Base-by-base conservation (phyloP, 345 rosid species). In the Arabidopsis arenosa region DNA sequence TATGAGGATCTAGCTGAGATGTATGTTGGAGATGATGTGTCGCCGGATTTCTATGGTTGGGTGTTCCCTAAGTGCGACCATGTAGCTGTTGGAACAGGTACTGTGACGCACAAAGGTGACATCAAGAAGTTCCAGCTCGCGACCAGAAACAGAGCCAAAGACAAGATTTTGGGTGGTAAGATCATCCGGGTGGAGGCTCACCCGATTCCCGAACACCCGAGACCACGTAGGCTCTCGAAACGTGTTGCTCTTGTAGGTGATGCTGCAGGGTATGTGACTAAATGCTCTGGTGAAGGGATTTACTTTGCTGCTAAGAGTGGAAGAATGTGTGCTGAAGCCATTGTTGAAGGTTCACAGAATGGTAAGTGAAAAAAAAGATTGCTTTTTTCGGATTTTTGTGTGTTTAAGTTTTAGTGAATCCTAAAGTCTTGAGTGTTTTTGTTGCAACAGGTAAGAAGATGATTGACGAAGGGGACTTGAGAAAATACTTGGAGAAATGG, bases 41-140 rank as follows among this genome's bases (percentile, higher is more conserved):
- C 98, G 0, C 98, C 98, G 0, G 98, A 93, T 80, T 91, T 93
- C 73, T 93, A 93, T 37, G 96, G 97, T 1, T 93, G 98, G 97
- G 98, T 93, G 32, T 93, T 93, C 87, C 98, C 98, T 30, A 93
- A 93, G 74, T 91, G 89, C n/a, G 98, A 93, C 81, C 98, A 93
- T 7, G 97, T 93, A 35, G 96, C 97, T 7, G 98, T 93, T 5
- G 98, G 98, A 56, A 93, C 98, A 3, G 97, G 97, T 26, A 93
- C 97, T 1, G 97, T 93, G 37, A 89, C 97, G 18, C 96, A 91
- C 88, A 93, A 93, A 76, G 86, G 97, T 4, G 98, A 93, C 74
- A 89, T 93, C 82, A 93, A 93, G 83, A 91, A 89, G 83, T 93
- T 91, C 80, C 98, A 91, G 77, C 80, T 82, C 0, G 96, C 98